phyloP scores from a whole-genome alignment of 2,329 filamentous ascomycete species.

The Colletotrichum agaves region DNA sequence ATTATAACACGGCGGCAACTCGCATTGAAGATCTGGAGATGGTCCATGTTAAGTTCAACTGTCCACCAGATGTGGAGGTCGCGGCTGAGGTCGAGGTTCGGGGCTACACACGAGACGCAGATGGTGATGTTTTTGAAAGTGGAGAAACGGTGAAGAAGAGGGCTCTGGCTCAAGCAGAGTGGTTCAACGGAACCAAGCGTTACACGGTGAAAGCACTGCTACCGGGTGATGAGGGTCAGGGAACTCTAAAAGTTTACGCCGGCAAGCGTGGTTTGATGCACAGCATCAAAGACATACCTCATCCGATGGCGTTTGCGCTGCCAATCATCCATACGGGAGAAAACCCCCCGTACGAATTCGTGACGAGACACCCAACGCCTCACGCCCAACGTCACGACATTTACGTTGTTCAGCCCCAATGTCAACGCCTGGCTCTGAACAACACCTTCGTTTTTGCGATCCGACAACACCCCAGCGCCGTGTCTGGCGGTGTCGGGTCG shows the following conservation, averaged over 20 bases:
- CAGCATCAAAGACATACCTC: conserved; percentile 94
- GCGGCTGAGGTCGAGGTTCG: conserved; percentile 92
- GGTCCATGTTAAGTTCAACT: conserved; percentile 87
- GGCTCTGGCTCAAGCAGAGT: conserved; percentile 90
- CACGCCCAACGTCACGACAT: conserved; percentile 98
- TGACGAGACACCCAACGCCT: conserved; percentile 92
- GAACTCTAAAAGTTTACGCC: conserved; percentile 89
- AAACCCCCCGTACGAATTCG: conserved; percentile 94
- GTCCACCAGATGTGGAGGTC: conserved; percentile 90
- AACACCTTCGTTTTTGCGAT: conserved; percentile 98
- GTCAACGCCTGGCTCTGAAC: conserved; percentile 85
- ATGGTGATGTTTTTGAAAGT: conserved; percentile 94
- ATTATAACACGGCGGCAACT: conserved; percentile 89
- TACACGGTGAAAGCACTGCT: conserved; percentile 94
- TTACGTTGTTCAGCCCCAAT: conserved; percentile 97
- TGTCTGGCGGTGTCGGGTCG: conserved; percentile 46
- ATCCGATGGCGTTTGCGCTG: conserved; percentile 88
- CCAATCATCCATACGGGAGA: conserved; percentile 90
- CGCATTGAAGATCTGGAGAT: conserved; percentile 93
- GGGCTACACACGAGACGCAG: conserved; percentile 81
- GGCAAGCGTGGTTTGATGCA: conserved; percentile 97
- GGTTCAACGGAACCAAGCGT: conserved; percentile 86
- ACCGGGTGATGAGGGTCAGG: conserved; percentile 90
- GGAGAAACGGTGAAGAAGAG: conserved; percentile 88
- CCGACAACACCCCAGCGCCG: conserved; percentile 84